Conservation (phyloP, 1,284 basidiomycete species). For the Apiotrichum montevideense region DNA sequence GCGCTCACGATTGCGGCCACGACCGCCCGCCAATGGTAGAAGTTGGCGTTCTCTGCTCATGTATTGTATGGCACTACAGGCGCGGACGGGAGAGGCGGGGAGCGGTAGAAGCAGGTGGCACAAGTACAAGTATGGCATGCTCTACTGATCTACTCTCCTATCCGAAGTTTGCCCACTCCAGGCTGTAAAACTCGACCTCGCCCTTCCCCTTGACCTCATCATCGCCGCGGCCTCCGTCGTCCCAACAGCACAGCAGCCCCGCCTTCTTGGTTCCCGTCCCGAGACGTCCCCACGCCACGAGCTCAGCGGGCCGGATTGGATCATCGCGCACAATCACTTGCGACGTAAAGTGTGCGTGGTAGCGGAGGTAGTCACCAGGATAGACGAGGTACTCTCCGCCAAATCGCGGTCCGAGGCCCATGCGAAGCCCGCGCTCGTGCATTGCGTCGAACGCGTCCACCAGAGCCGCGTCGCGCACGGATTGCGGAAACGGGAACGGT, state of each 20-base stretch:
- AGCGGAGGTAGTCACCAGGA: conserved; percentile 91
- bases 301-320: conserved; percentile 72
- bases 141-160: conserved; percentile 34
- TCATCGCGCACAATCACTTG: conserved; percentile 63
- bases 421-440: conserved; percentile 44
- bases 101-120: no score
- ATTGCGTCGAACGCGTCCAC: conserved; percentile 30
- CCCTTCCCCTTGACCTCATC: conserved; percentile 10
- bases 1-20: background rate
- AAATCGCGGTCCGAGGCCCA: conserved; percentile 61
- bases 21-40: background rate
- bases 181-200: conserved; percentile 60
- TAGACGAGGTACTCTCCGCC: conserved; percentile 95
- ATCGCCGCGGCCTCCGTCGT: conserved; percentile 49
- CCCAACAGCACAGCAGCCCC: conserved; percentile 83
- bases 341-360: conserved; percentile 93
- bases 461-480: conserved; percentile 29
- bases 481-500: conserved; percentile 25
- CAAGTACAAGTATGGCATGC: no score
- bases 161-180: conserved; percentile 91
- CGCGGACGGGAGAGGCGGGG: background rate
- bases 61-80: conserved; percentile 3
- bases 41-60: background rate
- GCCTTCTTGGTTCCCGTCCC: conserved; percentile 98
- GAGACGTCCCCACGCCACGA: conserved; percentile 88